A percentile compares a stretch with the other conserved stretches of the same genome.
Evolutionary conservation across 192 early-diverging fungal species (phyloP).

Genomic region (Umbelopsis isabellina): DNA sequence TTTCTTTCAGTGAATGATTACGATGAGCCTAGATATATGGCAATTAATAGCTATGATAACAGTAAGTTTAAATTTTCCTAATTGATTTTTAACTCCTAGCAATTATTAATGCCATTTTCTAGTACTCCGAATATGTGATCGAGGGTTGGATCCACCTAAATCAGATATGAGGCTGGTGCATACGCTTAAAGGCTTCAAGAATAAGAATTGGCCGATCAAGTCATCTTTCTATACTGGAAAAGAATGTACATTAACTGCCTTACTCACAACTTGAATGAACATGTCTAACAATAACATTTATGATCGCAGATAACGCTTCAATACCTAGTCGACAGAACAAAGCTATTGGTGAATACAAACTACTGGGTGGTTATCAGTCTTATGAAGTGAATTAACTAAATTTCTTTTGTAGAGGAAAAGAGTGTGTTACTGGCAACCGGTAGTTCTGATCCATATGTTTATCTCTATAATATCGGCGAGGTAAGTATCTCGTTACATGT

Average conservation of each 20-base stretch:
- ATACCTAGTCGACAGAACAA: slow-evolving; percentile 33
- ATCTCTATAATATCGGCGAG: slow-evolving; percentile 71
- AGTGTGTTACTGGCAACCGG: slow-evolving; percentile 79
- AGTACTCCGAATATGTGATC: slow-evolving; percentile 92
- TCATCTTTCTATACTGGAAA: slow-evolving; percentile 75
- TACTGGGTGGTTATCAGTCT: too few relatives aligned
- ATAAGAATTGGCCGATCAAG: slow-evolving; percentile 96
- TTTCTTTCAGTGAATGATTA: slow-evolving; percentile 43
- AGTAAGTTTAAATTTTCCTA: slow-evolving; percentile 44
- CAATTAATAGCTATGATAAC: slow-evolving; percentile 93
- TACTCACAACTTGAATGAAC: background rate
- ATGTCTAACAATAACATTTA: background rate
- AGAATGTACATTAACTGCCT: slow-evolving; percentile 58
- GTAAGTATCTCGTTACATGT: slow-evolving; percentile 19
- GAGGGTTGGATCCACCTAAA: slow-evolving; percentile 78
- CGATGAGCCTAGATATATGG: slow-evolving; percentile 80
- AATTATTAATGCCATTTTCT: background rate
- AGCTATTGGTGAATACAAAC: background rate
- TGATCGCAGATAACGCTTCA: slow-evolving; percentile 35
- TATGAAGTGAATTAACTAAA: background rate
- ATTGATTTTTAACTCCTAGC: background rate
- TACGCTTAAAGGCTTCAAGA: slow-evolving; percentile 88
- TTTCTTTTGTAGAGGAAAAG: slow-evolving; percentile 35
- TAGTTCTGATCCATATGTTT: slow-evolving; percentile 81
- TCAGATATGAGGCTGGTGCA: slow-evolving; percentile 71